phyloP scores from a whole-genome alignment of 106 monocot species.

The Apostasia shenzhenica region DNA sequence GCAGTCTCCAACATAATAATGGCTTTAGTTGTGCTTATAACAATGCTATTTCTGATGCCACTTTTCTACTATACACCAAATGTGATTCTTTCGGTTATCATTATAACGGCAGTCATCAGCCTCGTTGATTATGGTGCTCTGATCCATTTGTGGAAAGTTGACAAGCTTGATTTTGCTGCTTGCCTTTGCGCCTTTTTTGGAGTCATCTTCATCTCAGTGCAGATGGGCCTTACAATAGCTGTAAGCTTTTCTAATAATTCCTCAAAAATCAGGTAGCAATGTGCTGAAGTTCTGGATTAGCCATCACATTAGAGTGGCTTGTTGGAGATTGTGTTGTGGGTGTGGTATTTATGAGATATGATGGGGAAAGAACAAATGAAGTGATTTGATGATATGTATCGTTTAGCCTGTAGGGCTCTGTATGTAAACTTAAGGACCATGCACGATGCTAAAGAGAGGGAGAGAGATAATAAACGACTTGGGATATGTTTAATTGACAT shows the following conservation, averaged over 20 bases:
- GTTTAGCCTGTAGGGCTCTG: no score
- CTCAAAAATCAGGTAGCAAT: no score
- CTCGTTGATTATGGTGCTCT: slow-evolving; percentile 19
- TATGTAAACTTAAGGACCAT: no score
- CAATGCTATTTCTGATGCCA: slow-evolving; percentile 31
- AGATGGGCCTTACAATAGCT: slow-evolving; percentile 32
- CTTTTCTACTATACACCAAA: slow-evolving; percentile 36
- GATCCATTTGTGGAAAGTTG: slow-evolving; percentile 29
- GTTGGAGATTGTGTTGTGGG: no score
- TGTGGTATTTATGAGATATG: no score
- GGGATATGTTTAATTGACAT: no score
- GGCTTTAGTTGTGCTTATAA: slow-evolving; percentile 24
- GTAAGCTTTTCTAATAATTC: slow-evolving; percentile 9
- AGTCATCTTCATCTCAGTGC: slow-evolving; percentile 26
- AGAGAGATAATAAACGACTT: no score
- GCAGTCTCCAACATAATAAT: slow-evolving; percentile 38
- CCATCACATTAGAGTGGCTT: no score
- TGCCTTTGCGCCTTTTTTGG: slow-evolving; percentile 35
- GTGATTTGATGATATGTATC: no score
- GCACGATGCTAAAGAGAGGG: no score
- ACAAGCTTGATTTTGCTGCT: slow-evolving; percentile 36
- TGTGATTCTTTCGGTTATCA: slow-evolving; percentile 27
- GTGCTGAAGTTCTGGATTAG: not conserved
- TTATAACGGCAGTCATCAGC: slow-evolving; percentile 29
- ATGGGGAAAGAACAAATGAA: no score